A percentile compares a stretch with the other conserved stretches of the same genome.
phyloP scores from a whole-genome alignment of 1,284 basidiomycete genomes.

The Cutaneotrichosporon sp. region DNA sequence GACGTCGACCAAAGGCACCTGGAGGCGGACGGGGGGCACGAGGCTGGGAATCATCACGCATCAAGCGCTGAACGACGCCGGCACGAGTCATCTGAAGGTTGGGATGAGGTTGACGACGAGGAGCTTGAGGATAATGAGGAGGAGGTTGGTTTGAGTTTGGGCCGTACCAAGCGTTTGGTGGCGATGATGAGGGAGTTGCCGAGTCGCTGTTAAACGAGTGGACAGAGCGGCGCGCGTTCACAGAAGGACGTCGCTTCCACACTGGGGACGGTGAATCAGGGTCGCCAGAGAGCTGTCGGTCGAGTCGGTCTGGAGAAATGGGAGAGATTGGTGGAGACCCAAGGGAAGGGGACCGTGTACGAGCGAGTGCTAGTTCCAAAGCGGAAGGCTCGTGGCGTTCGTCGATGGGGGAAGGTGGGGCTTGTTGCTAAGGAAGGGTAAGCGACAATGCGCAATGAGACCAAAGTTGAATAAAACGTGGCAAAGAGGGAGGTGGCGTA shows the following conservation, averaged over 20 bases:
- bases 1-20: constrained; percentile 18
- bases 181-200: not conserved
- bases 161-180: constrained; percentile 12
- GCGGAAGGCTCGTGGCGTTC: constrained; percentile 16
- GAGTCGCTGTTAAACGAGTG: constrained; percentile 8
- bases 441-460: not conserved
- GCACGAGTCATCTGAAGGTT: constrained; percentile 27
- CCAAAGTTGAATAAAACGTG: not conserved
- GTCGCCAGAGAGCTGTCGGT: constrained; percentile 42
- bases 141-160: not conserved
- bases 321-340: constrained; percentile 15
- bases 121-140: constrained; percentile 13
- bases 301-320: constrained; percentile 33
- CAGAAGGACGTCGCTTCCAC: constrained; percentile 42
- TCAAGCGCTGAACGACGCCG: constrained; percentile 16
- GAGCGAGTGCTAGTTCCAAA: constrained; percentile 17
- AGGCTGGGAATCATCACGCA: constrained; percentile 15
- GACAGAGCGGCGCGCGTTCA: constrained; percentile 5
- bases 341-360: constrained; percentile 22
- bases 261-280: constrained; percentile 46
- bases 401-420: constrained; percentile 20
- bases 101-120: constrained; percentile 18
- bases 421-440: constrained; percentile 24
- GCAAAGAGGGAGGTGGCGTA: not conserved
- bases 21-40: constrained; percentile 2